Evolutionary conservation across 306 rosid genomes (phyloP).

Genomic region (Delonix regia): DNA sequence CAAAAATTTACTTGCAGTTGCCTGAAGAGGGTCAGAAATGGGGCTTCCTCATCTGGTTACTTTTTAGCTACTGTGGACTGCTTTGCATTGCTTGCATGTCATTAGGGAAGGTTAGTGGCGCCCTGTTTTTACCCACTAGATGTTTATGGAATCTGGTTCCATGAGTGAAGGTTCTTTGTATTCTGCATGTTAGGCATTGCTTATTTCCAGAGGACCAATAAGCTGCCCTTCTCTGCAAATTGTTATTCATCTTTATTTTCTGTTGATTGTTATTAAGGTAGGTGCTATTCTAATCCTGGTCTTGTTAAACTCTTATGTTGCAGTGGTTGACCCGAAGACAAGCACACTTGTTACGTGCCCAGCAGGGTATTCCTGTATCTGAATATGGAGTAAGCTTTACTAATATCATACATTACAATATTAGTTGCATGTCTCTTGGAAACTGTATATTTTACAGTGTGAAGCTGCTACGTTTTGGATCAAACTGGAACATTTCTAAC

Average conservation of each 20-base stretch:
- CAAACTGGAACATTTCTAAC: conserved; percentile 18
- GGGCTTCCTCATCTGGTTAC: conserved; percentile 98
- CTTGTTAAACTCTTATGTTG: conserved; percentile 30
- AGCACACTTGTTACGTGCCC: conserved; percentile 93
- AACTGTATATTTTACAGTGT: neutral
- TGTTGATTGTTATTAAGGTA: conserved; percentile 21
- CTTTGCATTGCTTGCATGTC: conserved; percentile 84
- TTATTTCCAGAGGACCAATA: conserved; percentile 12
- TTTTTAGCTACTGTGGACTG: conserved; percentile 94
- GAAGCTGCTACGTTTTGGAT: conserved; percentile 6
- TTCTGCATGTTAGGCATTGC: conserved; percentile 19
- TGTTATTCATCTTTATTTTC: conserved; percentile 8
- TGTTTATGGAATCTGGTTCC: conserved; percentile 22
- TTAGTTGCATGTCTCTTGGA: conserved; percentile 14
- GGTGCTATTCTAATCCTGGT: conserved; percentile 37
- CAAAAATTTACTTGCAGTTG: conserved; percentile 60
- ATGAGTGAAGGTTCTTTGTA: conserved; percentile 12
- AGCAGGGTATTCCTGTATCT: conserved; percentile 94
- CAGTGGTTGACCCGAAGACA: conserved; percentile 97
- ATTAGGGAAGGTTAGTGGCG: conserved; percentile 81
- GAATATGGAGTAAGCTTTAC: conserved; percentile 79
- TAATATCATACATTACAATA: neutral
- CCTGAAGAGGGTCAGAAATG: conserved; percentile 94
- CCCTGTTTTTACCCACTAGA: conserved; percentile 15
- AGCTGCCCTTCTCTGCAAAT: conserved; percentile 6